Base-by-base conservation (phyloP, 495 filamentous ascomycete species). In the Corynascus novoguineensis region DNA sequence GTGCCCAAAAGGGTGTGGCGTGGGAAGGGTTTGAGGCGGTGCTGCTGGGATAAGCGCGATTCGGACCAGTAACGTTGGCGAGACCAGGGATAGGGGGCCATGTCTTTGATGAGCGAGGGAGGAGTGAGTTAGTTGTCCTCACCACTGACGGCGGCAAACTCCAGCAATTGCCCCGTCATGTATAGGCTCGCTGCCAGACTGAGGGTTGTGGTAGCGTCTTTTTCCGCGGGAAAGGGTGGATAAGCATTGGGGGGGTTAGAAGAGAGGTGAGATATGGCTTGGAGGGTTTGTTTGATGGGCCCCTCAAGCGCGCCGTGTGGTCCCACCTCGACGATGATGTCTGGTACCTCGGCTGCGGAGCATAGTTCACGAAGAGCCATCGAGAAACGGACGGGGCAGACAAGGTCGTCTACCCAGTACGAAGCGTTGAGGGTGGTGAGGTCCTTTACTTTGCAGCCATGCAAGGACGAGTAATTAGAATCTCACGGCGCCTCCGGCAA, bases 281-380 rank as follows among this genome's bases (percentile, higher is more conserved):
- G 74, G 17, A 85, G 59, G 8, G 78, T 83, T 51, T 86, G 78
- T 58, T 77, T 78, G 24, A 86, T 62, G 3, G 85, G 83, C 0
- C 80, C 81, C 47, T 81, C 73, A 0, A 90, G 71, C 0, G 85
- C 81, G 8, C 75, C 69, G 57, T 89, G 86, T 17, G 87, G 84
- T 0, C 87, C 86, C 21, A 87, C 69, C 59, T 88, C 85, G 17
- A 88, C 49, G 5, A 87, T 61, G 61, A 78, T 69, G 41, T 74
- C 68, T 2, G 71, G 65, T 15, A 64, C 59, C 59, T 61, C n/a
- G n/a, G n/a, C 53, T 21, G 69, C 62, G 11, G 51, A 65, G 61
- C 61, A 66, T 14, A 73, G 62, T 6, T 66, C 62, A 53, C 72
- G 59, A 6, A 73, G 52, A 50, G 78, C 63, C 42, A 56, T 61